Conservation (phyloP, 208 protist species). For the Leishmania gerbilli region DNA sequence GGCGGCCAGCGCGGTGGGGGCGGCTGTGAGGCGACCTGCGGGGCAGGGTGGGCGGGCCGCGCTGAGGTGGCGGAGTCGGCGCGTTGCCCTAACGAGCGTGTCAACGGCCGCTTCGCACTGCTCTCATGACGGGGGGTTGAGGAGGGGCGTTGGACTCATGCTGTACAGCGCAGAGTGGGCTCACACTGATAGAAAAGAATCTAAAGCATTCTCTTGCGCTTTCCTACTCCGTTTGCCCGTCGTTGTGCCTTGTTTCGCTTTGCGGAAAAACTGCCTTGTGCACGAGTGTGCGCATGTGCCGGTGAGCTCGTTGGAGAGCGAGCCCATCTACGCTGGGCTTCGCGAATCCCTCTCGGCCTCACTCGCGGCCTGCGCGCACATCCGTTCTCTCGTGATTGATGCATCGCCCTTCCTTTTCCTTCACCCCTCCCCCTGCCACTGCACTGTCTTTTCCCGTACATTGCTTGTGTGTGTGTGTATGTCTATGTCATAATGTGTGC, state of each 20-base stretch:
- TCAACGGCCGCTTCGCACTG: background rate
- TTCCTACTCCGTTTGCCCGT: background rate
- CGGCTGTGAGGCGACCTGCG: background rate
- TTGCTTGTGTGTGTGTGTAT: background rate
- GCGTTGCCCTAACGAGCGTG: background rate
- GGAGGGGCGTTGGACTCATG: background rate
- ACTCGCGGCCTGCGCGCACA: background rate
- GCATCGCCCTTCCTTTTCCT: background rate
- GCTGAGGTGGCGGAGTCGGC: background rate
- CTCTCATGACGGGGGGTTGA: background rate
- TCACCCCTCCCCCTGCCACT: background rate
- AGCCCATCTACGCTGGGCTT: too few relatives aligned
- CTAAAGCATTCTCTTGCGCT: background rate
- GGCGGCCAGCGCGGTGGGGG: background rate
- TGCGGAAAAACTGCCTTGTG: background rate
- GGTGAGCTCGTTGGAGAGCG: background rate
- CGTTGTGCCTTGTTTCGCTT: background rate
- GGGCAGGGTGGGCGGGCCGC: background rate
- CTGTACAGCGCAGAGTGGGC: background rate
- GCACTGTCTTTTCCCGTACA: background rate
- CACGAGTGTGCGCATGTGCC: background rate
- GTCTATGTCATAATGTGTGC: background rate
- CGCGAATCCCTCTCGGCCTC: background rate
- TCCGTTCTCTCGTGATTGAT: background rate
- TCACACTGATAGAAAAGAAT: too few relatives aligned